Percentiles rank a stretch among this genome's conserved stretches.
phyloP scores from a whole-genome alignment of 441 rosid genomes.

The Cnidoscolus chayamansa region DNA sequence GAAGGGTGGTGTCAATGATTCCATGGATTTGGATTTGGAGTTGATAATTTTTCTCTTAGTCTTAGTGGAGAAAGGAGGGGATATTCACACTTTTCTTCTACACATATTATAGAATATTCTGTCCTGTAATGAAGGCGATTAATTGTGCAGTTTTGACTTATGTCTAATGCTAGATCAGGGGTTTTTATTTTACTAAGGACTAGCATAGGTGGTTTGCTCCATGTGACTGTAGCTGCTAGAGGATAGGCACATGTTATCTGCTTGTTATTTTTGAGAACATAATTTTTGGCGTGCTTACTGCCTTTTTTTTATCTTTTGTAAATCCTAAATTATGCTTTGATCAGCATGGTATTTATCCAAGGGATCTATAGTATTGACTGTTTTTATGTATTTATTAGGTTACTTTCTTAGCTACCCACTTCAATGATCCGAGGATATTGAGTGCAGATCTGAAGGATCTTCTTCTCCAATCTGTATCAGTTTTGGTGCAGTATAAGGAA shows the following conservation, averaged over 20 bases:
- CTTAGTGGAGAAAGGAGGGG: not conserved
- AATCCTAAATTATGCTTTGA: slow-evolving; percentile 10
- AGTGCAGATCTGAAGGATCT: slow-evolving; percentile 90
- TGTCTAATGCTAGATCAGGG: not conserved
- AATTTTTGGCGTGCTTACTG: slow-evolving; percentile 4
- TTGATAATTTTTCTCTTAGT: not conserved
- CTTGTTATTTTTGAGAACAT: not conserved
- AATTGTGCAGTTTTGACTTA: not conserved
- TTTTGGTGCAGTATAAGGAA: slow-evolving; percentile 85
- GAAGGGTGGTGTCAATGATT: not conserved
- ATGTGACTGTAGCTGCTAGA: not conserved
- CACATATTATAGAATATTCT: not conserved
- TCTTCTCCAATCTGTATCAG: slow-evolving; percentile 95
- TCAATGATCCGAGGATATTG: slow-evolving; percentile 86
- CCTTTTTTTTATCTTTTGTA: slow-evolving; percentile 1
- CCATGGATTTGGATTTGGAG: not conserved
- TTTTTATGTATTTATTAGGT: slow-evolving; percentile 47
- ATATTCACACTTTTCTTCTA: not conserved
- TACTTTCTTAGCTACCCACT: slow-evolving; percentile 84
- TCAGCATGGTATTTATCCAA: not conserved
- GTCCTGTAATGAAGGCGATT: not conserved
- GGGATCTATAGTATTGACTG: slow-evolving; percentile 11
- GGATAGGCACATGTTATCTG: not conserved
- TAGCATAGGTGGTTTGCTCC: not conserved
- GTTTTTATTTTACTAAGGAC: not conserved